Conservation (phyloP, 306 rosid species). For the Quercus dentata region DNA sequence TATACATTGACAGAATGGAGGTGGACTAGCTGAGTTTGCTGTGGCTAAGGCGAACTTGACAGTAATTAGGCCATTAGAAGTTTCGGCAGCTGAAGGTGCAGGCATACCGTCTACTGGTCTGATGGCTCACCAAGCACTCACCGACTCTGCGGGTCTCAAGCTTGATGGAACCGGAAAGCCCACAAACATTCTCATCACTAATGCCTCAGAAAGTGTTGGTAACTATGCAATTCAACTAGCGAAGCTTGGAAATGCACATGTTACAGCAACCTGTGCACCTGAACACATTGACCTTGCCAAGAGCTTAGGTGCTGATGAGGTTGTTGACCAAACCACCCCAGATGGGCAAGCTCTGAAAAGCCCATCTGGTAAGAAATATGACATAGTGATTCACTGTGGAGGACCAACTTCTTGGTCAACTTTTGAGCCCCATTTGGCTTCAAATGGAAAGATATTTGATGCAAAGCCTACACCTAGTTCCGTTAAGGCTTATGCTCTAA, state of each 20-base stretch:
- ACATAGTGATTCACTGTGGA: conserved; percentile 50
- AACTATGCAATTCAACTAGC: conserved; percentile 66
- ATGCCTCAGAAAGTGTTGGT: conserved; percentile 66
- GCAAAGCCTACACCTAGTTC: conserved; percentile 36
- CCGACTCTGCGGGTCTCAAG: conserved; percentile 54
- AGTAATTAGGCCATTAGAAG: conserved; percentile 49
- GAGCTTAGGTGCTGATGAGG: conserved; percentile 71
- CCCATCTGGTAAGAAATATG: conserved; percentile 64
- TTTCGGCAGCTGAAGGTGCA: conserved; percentile 59
- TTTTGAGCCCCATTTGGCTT: conserved; percentile 48
- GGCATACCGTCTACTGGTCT: conserved; percentile 59
- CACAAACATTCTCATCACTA: conserved; percentile 52
- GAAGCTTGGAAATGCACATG: conserved; percentile 53
- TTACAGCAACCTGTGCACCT: conserved; percentile 70
- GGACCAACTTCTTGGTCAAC: conserved; percentile 61
- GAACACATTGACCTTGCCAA: conserved; percentile 56
- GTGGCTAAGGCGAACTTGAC: conserved; percentile 45
- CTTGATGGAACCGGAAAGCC: conserved; percentile 54
- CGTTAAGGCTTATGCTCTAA: conserved; percentile 21
- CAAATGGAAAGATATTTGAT: conserved; percentile 53
- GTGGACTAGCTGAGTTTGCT: conserved; percentile 68
- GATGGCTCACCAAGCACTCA: conserved; percentile 65
- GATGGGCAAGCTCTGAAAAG: conserved; percentile 58
- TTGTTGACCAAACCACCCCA: conserved; percentile 64
- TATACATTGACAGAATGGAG: conserved; percentile 52